Percentiles rank a stretch among this genome's conserved stretches.
Conservation (phyloP, 805 yeast species). For the Dipodascopsis uninucleata region DNA sequence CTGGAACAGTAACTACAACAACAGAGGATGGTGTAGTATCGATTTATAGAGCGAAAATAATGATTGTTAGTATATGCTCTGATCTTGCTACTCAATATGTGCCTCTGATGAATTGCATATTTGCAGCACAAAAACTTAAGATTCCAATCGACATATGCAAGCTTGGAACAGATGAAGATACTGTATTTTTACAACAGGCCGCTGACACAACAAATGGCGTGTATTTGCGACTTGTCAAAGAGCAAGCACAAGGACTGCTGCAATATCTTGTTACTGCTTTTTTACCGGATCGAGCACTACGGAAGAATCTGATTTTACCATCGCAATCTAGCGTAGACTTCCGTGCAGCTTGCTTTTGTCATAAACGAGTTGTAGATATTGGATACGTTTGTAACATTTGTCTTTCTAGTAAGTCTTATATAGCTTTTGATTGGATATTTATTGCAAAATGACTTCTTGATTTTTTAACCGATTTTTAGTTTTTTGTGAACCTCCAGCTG, state of each 20-base stretch:
- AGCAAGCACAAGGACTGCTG: slow-evolving; percentile 68
- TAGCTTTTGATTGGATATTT: neutral
- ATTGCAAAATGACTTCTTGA: neutral
- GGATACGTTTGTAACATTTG: slow-evolving; percentile 97
- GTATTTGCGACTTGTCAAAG: slow-evolving; percentile 65
- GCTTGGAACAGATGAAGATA: slow-evolving; percentile 50
- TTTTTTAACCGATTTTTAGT: slow-evolving; percentile 45
- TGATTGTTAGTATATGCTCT: slow-evolving; percentile 63
- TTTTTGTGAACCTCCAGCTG: slow-evolving; percentile 46
- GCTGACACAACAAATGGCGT: slow-evolving; percentile 92
- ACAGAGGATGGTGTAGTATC: neutral
- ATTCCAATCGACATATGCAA: slow-evolving; percentile 89
- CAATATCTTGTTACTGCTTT: slow-evolving; percentile 75
- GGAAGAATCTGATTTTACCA: slow-evolving; percentile 75
- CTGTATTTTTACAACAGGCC: slow-evolving; percentile 91
- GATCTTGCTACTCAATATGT: slow-evolving; percentile 80
- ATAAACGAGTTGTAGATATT: slow-evolving; percentile 85
- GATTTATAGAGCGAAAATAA: slow-evolving; percentile 66
- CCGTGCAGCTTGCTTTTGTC: slow-evolving; percentile 87
- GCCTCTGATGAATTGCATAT: slow-evolving; percentile 91
- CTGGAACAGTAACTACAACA: slow-evolving; percentile 1
- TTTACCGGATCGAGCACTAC: slow-evolving; percentile 77
- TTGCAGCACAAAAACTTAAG: slow-evolving; percentile 83
- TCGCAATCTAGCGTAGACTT: slow-evolving; percentile 85
- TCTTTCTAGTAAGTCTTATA: slow-evolving; percentile 53